phyloP scores from a whole-genome alignment of 2,329 filamentous ascomycete species.

The Colletotrichum neosansevieriae region DNA sequence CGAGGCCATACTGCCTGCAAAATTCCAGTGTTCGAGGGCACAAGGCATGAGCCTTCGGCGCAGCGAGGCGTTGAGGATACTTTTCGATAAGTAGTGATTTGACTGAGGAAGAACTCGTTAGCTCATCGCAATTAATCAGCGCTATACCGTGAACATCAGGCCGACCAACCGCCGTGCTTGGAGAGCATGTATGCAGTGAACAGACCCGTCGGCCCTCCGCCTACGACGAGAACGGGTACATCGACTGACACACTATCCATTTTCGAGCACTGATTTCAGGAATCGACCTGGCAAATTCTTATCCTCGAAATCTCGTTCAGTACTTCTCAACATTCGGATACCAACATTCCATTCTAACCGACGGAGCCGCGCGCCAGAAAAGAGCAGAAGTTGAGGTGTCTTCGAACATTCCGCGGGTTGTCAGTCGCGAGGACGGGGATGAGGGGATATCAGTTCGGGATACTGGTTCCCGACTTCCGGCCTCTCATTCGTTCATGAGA shows the following conservation, averaged over 20 bases:
- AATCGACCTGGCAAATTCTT: too few relatives aligned
- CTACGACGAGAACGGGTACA: constrained; percentile 51
- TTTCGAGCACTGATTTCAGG: not conserved
- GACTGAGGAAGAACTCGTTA: constrained; percentile 37
- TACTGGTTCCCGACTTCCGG: not conserved
- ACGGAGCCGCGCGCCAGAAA: not conserved
- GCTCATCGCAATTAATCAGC: constrained; percentile 41
- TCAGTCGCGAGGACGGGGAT: not conserved
- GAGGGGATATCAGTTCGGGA: not conserved
- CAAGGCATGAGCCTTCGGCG: constrained; percentile 42
- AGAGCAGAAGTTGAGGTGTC: not conserved
- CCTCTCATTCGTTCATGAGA: not conserved
- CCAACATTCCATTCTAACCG: not conserved
- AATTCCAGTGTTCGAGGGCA: constrained; percentile 38
- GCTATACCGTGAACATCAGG: not conserved
- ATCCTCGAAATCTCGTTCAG: too few relatives aligned
- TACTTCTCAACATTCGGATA: too few relatives aligned
- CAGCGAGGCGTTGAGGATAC: constrained; percentile 47
- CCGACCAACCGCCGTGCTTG: constrained; percentile 34
- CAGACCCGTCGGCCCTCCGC: constrained; percentile 52
- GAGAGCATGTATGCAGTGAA: constrained; percentile 49
- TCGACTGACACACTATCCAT: constrained; percentile 33
- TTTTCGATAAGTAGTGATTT: constrained; percentile 48
- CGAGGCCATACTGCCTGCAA: constrained; percentile 38
- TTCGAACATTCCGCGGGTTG: not conserved